Evolutionary conservation across 169 alveolate genomes (phyloP), one percentile per base, ranked within the genome.

Genomic region (Plasmodium gonderi): DNA sequence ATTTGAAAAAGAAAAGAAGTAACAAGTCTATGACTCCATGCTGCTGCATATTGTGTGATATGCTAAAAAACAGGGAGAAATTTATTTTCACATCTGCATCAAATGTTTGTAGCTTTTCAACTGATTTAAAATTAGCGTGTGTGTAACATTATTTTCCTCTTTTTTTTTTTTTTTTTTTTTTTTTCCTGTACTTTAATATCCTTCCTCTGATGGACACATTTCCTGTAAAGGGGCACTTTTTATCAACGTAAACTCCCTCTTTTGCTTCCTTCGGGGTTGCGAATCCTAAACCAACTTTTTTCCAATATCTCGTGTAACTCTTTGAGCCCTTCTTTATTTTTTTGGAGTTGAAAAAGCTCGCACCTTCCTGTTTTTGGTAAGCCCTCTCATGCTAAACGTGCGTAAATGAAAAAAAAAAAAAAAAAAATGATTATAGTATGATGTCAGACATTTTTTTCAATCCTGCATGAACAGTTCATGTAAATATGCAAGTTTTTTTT

Each of bases 201-300:
- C 99, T 98, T 51, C 99, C 99, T 95, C 99, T 97, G 95, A 99
- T 98, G 89, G 99, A 95, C 36, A 99, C 99, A 95, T 98, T 97
- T 75, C 99, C 99, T 44, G 99, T 99, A 98, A 99, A 99, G 75
- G 99, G 99, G 97, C 99, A 99, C 96, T 99, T 99, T 97, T 98
- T 98, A 97, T 99, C 99, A 93, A 99, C 97, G 96, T 98, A 99
- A 92, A 97, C 96, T 65, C 99, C 99, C 89, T 98, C 99, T 95
- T 98, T 98, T 78, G 99, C 99, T 95, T 98, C 99, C 95, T 97
- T 97, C 72, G 99, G 99, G 23, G 99, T 98, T 77, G 98, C 96
- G 97, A 98, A 98, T 90, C 99, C 99, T 92, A 99, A 95, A 45
- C 99, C 99, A 49, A 99, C 98, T 90, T 99, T 99, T 97, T 97